Evolutionary conservation across 2,329 filamentous ascomycete species (phyloP).

Genomic region (Epichloe gansuensis): DNA sequence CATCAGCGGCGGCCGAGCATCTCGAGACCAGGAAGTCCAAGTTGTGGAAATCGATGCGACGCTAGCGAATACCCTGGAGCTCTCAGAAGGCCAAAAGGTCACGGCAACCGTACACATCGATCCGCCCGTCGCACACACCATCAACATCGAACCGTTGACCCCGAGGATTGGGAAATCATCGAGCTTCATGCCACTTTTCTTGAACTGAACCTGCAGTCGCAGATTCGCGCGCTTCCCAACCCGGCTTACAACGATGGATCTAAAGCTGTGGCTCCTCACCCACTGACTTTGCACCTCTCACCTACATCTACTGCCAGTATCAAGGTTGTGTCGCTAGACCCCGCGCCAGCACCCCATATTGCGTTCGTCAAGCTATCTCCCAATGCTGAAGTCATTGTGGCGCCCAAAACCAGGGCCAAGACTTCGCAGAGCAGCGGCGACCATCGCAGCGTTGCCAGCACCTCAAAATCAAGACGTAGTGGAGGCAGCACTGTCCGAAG

Average conservation of each 20-base stretch:
- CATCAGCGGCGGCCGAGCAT: constrained; percentile 46
- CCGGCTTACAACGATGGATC: constrained; percentile 49
- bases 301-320: constrained; percentile 94
- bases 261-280: constrained; percentile 50
- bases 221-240: constrained; percentile 88
- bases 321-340: constrained; percentile 70
- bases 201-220: constrained; percentile 82
- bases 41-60: constrained; percentile 81
- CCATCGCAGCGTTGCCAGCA: constrained; percentile 67
- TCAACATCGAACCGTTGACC: constrained; percentile 93
- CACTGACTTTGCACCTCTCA: constrained; percentile 83
- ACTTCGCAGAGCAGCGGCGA: constrained; percentile 54
- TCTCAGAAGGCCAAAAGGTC: constrained; percentile 74
- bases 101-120: constrained; percentile 66
- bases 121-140: constrained; percentile 80
- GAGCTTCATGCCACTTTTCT: constrained; percentile 93
- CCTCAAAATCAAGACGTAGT: constrained; percentile 66
- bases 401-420: constrained; percentile 77
- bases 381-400: constrained; percentile 93
- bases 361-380: constrained; percentile 87
- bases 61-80: constrained; percentile 63
- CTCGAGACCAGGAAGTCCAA: constrained; percentile 62
- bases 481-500: constrained; percentile 61
- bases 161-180: constrained; percentile 98
- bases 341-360: constrained; percentile 51